phyloP scores from a whole-genome alignment of 139 green algal species.

The Pleodorina starrii region DNA sequence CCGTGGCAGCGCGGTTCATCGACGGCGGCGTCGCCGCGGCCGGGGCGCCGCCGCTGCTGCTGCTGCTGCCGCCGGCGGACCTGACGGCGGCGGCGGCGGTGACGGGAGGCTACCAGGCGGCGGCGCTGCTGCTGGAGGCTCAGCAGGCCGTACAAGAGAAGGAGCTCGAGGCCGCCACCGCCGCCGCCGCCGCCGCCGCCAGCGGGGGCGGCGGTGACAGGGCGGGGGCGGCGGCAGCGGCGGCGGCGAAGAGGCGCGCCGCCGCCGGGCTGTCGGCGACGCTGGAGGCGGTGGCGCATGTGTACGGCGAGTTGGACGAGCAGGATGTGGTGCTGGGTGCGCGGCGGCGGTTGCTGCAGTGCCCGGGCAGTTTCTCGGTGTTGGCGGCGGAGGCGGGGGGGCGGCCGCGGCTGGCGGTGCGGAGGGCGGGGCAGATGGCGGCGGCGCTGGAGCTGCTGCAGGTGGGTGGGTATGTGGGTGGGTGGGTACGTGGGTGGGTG shows the following conservation, averaged over 20 bases:
- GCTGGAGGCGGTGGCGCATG: conserved; percentile 21
- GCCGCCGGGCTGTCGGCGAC: not conserved
- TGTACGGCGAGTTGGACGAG: conserved; percentile 43
- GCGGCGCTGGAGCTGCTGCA: conserved; percentile 4
- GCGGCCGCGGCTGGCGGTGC: conserved; percentile 39
- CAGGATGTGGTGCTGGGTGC: conserved; percentile 13
- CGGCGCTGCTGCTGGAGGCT: conserved; percentile 27
- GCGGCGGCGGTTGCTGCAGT: conserved; percentile 27
- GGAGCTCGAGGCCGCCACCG: not conserved
- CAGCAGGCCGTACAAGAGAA: not conserved
- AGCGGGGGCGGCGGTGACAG: not conserved
- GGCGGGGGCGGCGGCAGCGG: not conserved
- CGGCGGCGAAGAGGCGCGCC: not conserved
- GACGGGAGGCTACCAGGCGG: not conserved
- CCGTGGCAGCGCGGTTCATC: conserved; percentile 6
- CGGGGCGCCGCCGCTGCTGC: not conserved
- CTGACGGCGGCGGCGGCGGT: conserved; percentile 21
- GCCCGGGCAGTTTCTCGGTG: conserved; percentile 6
- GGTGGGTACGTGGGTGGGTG: too few relatives aligned
- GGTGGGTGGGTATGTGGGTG: too few relatives aligned
- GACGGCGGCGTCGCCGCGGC: not conserved
- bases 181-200: not conserved
- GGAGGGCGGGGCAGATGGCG: conserved; percentile 22
- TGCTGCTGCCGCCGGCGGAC: conserved; percentile 22
- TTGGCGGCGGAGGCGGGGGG: conserved; percentile 37